Conservation (phyloP, 2,329 filamentous ascomycete genomes). For the Beauveria rudraprayagi region DNA sequence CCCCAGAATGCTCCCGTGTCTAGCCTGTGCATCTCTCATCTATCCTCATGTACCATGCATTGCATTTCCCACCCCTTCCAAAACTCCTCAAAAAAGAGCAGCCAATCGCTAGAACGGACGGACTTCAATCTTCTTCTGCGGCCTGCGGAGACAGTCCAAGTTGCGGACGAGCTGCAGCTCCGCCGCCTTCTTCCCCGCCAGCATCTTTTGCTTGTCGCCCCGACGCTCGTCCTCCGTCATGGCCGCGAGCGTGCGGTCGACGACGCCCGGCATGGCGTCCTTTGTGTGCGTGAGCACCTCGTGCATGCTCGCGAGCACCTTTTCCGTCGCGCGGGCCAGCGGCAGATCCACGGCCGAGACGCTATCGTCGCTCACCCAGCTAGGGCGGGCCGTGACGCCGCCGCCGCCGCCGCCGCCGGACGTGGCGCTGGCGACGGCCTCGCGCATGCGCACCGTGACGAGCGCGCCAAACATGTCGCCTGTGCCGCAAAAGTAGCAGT, state of each 20-base stretch:
- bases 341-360: conserved; percentile 66
- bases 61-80: background rate
- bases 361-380: conserved; percentile 71
- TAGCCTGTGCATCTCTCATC: background rate
- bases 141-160: conserved; percentile 57
- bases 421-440: conserved; percentile 57
- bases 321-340: conserved; percentile 74
- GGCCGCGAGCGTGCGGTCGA: conserved; percentile 34
- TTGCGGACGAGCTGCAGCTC: conserved; percentile 81
- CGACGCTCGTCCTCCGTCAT: conserved; percentile 38
- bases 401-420: conserved; percentile 32
- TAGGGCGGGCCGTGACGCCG: conserved; percentile 42
- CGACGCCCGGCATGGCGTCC: conserved; percentile 49
- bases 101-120: conserved; percentile 24
- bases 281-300: conserved; percentile 65
- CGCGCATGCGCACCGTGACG: conserved; percentile 77
- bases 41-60: background rate
- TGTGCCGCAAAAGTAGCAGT: conserved; percentile 93
- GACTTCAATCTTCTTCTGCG: conserved; percentile 56
- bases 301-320: conserved; percentile 89
- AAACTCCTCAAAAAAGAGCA: background rate
- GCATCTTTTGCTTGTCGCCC: conserved; percentile 54
- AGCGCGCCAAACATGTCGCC: conserved; percentile 98
- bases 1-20: background rate
- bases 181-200: conserved; percentile 66